A percentile compares a stretch with the other conserved stretches of the same genome.
These are phyloP conservation scores for Acorus calamus DNA, from an alignment of 106 monocot species.

Conservation along the genomic window DNA sequence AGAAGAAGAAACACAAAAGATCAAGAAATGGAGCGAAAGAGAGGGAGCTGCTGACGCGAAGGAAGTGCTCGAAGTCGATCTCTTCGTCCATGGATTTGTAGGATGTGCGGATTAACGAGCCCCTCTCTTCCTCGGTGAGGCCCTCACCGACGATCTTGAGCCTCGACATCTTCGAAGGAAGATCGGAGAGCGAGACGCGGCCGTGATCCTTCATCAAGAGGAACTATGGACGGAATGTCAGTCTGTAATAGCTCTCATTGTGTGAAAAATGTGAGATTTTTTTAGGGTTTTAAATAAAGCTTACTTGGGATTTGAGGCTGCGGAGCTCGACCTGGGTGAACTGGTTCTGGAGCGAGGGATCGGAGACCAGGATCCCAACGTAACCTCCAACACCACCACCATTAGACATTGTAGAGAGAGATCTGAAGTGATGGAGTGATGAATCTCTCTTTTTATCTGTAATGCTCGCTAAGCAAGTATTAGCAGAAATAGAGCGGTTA, in stretches of 20 bases:
- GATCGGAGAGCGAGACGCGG: conserved; percentile 21
- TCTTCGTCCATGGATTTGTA: conserved; percentile 24
- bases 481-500: no score
- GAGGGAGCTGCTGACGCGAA: conserved; percentile 27
- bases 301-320: conserved; percentile 45
- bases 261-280: no score
- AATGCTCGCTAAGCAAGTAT: no score
- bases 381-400: conserved; percentile 28
- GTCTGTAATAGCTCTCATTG: not conserved
- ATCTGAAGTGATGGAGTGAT: no score
- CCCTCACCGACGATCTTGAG: conserved; percentile 40
- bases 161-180: conserved; percentile 36
- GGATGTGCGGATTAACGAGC: conserved; percentile 16
- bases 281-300: no score
- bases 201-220: conserved; percentile 19
- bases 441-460: no score
- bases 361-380: conserved; percentile 53
- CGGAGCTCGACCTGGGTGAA: conserved; percentile 71
- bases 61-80: conserved; percentile 72
- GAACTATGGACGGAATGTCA: conserved; percentile 15
- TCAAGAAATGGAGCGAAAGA: not conserved
- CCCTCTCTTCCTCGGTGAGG: conserved; percentile 30
- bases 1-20: not conserved
- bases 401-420: not conserved
- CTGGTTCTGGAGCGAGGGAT: conserved; percentile 63